These are phyloP conservation scores for Arabidopsis arenosa DNA, from an alignment of 345 rosid genomes.

Conservation along the genomic window DNA sequence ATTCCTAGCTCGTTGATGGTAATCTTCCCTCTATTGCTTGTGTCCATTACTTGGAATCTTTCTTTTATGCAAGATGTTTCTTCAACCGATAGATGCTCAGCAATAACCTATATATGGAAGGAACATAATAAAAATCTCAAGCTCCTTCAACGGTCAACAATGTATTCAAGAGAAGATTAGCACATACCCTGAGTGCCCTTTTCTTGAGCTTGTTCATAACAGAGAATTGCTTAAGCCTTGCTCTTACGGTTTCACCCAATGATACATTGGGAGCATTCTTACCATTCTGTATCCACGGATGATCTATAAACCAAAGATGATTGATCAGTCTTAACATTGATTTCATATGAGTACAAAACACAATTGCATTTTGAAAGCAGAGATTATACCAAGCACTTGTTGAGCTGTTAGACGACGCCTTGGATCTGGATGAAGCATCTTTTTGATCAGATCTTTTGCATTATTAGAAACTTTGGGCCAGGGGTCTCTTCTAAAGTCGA, in stretches of 20 bases:
- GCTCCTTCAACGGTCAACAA: background rate
- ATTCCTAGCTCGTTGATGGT: slow-evolving; percentile 68
- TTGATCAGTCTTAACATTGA: background rate
- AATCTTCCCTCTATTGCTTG: slow-evolving; percentile 72
- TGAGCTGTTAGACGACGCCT: slow-evolving; percentile 80
- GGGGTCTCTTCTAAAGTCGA: slow-evolving; percentile 92
- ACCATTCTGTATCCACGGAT: slow-evolving; percentile 86
- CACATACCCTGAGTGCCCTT: slow-evolving; percentile 83
- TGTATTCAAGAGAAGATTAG: slow-evolving; percentile 11
- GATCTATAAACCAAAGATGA: slow-evolving; percentile 57
- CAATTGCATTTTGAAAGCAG: background rate
- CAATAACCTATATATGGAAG: slow-evolving; percentile 64
- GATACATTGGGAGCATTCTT: slow-evolving; percentile 85
- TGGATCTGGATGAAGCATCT: slow-evolving; percentile 93
- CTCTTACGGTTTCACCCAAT: slow-evolving; percentile 86
- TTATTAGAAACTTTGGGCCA: slow-evolving; percentile 92
- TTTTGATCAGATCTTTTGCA: slow-evolving; percentile 84
- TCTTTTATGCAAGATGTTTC: slow-evolving; percentile 88
- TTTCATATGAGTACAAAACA: background rate
- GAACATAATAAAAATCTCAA: slow-evolving; percentile 17
- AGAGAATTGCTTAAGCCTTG: slow-evolving; percentile 87
- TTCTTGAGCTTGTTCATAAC: slow-evolving; percentile 96
- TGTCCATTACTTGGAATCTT: slow-evolving; percentile 81
- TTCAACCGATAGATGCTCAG: slow-evolving; percentile 85
- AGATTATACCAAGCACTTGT: slow-evolving; percentile 78